Base-by-base conservation (phyloP, 2,329 filamentous ascomycete species). In the Phyllosticta paracitricarpa region DNA sequence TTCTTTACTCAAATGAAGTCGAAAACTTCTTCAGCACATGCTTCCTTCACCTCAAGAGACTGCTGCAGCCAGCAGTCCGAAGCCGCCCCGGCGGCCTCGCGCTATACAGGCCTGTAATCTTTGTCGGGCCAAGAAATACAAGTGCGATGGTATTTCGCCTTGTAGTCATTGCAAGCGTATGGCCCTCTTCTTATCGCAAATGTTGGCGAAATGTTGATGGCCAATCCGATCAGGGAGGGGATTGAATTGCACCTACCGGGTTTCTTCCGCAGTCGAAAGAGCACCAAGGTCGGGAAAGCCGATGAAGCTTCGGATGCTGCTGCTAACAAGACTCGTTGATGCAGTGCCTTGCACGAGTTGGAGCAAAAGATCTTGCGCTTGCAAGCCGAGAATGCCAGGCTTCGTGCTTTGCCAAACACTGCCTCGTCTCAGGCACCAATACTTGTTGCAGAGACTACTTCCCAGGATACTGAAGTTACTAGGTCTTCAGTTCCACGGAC, bases 91-190 rank as follows among this genome's bases (percentile, higher is more conserved):
- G 61, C 67, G 71, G 56, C 73, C 74, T n/a, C 74, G 77, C n/a
- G 76, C 78, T 19, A 73, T 76, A 9, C 75, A 76, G 61, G 78
- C 78, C 2, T 80, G 78, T 65, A 76, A 79, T 63, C 68, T 75
- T 30, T 80, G 78, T 66, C 71, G 78, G 58, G 63, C 70, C 55
- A 79, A 79, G 68, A 80, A 80, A 68, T 78, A 80, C 67, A 78
- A 77, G 64, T 80, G 78, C 65, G 76, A 79, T 64, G 78, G 79
- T 64, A 67, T 69, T 28, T 75, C 73, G 62, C 77, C 77, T 26
- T 79, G 77, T 65, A 71, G 70, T 9, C 75, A 77, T 61, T 79
- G 77, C 67, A 74, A 72, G 65, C 76, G 76, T 78, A 66, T 63
- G 73, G 10, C 26, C 30, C 14, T 14, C 7, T 33, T 14, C 35